Conservation (phyloP, 2,329 filamentous ascomycete genomes). For the Fusarium sp. region DNA sequence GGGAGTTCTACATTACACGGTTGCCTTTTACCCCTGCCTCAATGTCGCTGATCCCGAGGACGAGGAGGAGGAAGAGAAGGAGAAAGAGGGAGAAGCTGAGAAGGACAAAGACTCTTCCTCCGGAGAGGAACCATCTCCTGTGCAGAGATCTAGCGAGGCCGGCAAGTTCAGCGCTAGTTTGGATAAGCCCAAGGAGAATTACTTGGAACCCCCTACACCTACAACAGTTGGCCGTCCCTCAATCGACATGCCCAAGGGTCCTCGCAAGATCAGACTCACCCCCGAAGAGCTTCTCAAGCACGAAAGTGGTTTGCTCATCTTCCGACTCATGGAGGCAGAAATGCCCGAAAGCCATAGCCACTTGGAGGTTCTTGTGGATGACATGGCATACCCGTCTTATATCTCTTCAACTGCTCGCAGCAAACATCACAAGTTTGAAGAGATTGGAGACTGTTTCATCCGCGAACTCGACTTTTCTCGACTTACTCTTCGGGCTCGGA, state of each 20-base stretch:
- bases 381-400: conserved; percentile 93
- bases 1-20: conserved; percentile 84
- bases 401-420: conserved; percentile 79
- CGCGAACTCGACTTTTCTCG: conserved; percentile 97
- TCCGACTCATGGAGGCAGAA: conserved; percentile 92
- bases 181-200: conserved; percentile 46
- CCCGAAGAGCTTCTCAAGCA: conserved; percentile 85
- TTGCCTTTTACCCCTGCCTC: conserved; percentile 89
- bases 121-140: conserved; percentile 28
- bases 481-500: conserved; percentile 86
- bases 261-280: conserved; percentile 82
- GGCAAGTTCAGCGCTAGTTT: conserved; percentile 59
- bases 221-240: conserved; percentile 60
- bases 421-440: conserved; percentile 80
- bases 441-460: conserved; percentile 95
- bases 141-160: conserved; percentile 48
- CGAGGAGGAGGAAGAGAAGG: conserved; percentile 70
- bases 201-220: conserved; percentile 46
- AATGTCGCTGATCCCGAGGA: conserved; percentile 91
- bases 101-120: conserved; percentile 33
- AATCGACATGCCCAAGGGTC: conserved; percentile 62
- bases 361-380: conserved; percentile 91
- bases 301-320: conserved; percentile 92
- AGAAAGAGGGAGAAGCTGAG: conserved; percentile 44
- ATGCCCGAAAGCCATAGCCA: conserved; percentile 80